Evolutionary conservation across 2,329 filamentous ascomycete species (phyloP).

Genomic region (Fusarium goolgardi): DNA sequence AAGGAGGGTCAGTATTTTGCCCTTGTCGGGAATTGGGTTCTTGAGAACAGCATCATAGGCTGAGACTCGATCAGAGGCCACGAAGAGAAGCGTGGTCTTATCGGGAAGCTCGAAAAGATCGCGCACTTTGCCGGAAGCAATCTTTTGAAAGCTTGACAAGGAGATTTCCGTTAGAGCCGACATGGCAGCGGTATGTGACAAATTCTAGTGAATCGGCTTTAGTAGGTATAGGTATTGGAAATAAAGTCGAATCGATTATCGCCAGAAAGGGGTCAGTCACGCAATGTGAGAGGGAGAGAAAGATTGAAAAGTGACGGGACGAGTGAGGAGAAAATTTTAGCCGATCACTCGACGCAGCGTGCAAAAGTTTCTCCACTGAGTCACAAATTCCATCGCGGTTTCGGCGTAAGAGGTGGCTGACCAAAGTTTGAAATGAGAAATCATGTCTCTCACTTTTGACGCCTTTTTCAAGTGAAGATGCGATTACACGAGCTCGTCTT

Average conservation of each 20-base stretch:
- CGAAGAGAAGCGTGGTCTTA: slow-evolving; percentile 75
- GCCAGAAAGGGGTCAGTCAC: background rate
- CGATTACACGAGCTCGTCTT: slow-evolving; percentile 8
- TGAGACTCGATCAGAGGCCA: slow-evolving; percentile 90
- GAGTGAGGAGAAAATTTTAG: slow-evolving; percentile 43
- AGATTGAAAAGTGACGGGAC: slow-evolving; percentile 35
- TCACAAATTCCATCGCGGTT: slow-evolving; percentile 20
- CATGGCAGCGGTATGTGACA: slow-evolving; percentile 11
- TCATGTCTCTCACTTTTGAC: slow-evolving; percentile 7
- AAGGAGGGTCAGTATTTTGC: slow-evolving; percentile 60
- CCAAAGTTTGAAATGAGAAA: slow-evolving; percentile 6
- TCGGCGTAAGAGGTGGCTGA: slow-evolving; percentile 9
- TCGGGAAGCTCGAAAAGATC: slow-evolving; percentile 83
- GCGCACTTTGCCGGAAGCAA: slow-evolving; percentile 74
- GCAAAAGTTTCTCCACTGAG: slow-evolving; percentile 40
- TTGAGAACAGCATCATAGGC: slow-evolving; percentile 88
- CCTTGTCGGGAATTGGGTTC: slow-evolving; percentile 62
- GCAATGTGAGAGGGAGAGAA: slow-evolving; percentile 12
- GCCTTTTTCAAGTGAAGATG: slow-evolving; percentile 5
- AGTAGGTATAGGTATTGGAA: background rate
- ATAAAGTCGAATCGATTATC: background rate
- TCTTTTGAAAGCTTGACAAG: slow-evolving; percentile 51
- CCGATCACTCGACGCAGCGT: slow-evolving; percentile 28
- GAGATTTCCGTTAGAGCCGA: slow-evolving; percentile 36
- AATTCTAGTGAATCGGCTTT: background rate